phyloP scores from a whole-genome alignment of 495 filamentous ascomycete genomes.

The Neurospora sp. region DNA sequence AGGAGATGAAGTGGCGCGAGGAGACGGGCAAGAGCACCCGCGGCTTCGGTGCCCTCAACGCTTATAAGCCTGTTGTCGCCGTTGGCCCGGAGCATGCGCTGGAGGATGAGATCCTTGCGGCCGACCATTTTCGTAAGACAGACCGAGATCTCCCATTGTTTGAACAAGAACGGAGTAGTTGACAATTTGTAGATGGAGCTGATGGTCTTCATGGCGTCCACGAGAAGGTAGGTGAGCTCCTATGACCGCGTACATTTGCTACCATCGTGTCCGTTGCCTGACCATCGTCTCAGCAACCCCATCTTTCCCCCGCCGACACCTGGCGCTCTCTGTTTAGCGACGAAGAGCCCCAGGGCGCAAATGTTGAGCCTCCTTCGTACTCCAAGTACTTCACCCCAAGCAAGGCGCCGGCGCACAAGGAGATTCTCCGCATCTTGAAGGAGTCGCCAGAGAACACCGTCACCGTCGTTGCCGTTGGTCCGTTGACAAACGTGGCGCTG shows the following conservation, averaged over 20 bases:
- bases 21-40: slow-evolving; percentile 45
- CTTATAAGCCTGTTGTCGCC: slow-evolving; percentile 69
- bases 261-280: not conserved
- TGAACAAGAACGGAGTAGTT: not conserved
- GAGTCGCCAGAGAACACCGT: slow-evolving; percentile 74
- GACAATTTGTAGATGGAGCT: slow-evolving; percentile 53
- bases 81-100: slow-evolving; percentile 78
- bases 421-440: slow-evolving; percentile 73
- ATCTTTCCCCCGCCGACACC: slow-evolving; percentile 69
- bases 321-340: slow-evolving; percentile 75
- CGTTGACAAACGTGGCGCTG: slow-evolving; percentile 81
- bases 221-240: slow-evolving; percentile 45
- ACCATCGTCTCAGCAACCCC: slow-evolving; percentile 56
- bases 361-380: slow-evolving; percentile 30
- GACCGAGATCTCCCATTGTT: not conserved
- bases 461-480: slow-evolving; percentile 81
- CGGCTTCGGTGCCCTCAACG: slow-evolving; percentile 58
- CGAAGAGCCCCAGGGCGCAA: slow-evolving; percentile 21
- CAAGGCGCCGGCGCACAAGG: slow-evolving; percentile 57
- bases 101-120: slow-evolving; percentile 71
- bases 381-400: slow-evolving; percentile 61
- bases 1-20: slow-evolving; percentile 77
- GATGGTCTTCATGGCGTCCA: slow-evolving; percentile 93
- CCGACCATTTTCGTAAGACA: slow-evolving; percentile 76
- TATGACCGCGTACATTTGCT: not conserved